Conservation (phyloP, 352 stramenopile genomes). For the Phytophthora boehmeriae region DNA sequence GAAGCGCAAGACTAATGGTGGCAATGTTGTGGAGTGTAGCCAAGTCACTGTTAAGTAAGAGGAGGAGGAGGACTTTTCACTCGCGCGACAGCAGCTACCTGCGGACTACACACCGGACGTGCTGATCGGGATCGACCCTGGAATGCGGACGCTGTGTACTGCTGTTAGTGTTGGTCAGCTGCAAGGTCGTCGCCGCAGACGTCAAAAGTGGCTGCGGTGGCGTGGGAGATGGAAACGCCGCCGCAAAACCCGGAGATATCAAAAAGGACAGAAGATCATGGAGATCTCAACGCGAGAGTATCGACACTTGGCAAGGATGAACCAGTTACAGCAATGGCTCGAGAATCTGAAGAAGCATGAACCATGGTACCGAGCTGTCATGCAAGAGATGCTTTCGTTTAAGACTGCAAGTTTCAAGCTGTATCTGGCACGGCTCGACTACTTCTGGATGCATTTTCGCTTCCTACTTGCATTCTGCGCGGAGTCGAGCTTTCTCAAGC, state of each 20-base stretch:
- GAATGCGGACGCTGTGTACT: too few species aligned
- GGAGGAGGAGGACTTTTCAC: background rate
- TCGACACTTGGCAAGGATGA: too few species aligned
- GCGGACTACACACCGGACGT: too few species aligned
- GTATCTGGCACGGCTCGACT: too few species aligned
- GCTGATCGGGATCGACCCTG: too few species aligned
- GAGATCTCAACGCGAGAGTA: too few species aligned
- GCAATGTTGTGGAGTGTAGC: background rate
- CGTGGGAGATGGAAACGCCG: conserved; percentile 7
- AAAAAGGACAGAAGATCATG: conserved; percentile 20
- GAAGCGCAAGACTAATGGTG: background rate
- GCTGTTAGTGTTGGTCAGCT: too few species aligned
- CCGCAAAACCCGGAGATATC: conserved; percentile 1
- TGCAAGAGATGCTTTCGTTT: too few species aligned
- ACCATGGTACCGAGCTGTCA: too few species aligned
- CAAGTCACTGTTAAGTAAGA: background rate
- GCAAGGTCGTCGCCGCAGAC: background rate
- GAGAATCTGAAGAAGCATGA: too few species aligned
- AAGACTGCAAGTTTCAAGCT: too few species aligned
- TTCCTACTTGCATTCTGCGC: conserved; percentile 6
- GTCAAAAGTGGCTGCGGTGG: background rate
- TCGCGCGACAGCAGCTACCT: background rate
- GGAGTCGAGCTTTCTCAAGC: background rate
- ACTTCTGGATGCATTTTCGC: background rate
- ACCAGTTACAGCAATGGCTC: too few species aligned